Evolutionary conservation across 805 yeast species (phyloP), one percentile per base, ranked within the genome.

Genomic region (Candida vartiovaarae): DNA sequence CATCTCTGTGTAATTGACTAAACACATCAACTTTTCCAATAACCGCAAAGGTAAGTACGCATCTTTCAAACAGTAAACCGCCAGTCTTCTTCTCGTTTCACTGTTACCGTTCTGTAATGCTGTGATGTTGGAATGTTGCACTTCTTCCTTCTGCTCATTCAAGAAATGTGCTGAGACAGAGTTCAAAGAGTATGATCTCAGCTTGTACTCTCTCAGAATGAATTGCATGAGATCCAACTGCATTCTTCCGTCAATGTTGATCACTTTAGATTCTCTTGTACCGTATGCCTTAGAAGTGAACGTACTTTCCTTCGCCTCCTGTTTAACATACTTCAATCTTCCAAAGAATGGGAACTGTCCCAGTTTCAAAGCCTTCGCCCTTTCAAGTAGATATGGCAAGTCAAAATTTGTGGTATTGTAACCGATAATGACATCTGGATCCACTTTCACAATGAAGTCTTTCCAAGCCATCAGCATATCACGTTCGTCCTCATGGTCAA

Each of bases 1-100:
- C 99, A 93, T 93, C 66, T 93, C 99, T 1, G 97, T 91, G 65
- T 93, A 93, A 59, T 93, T 93, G 48, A 95, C 95, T 48, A 93
- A 70, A 55, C 97, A 89, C 99, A 93, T 95, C 42, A 93, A 73
- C 57, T 91, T 95, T 51, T 91, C 97, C 55, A 90, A 65, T 32
- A 93, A 71, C 50, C 99, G 70, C 54, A 93, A 60, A 1, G 99
- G 99, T 38, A 93, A 69, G 57, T 84, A 90, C 0, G 99, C 96
- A 71, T 93, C 99, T 57, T 93, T 93, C 56, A 93, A 70, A 73
- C 99, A 93, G 63, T 93, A 93, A 5, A 93, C 97, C 0, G 99
- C 99, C 57, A 93, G 71, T 48, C 99, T 76, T 64, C 98, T 71
- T 67, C 99, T 80, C 0, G 98, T 85, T 55, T 93, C 98, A 27